Evolutionary conservation across 2,329 filamentous ascomycete genomes (phyloP).

Genomic region (Achaetomium macrosporum): DNA sequence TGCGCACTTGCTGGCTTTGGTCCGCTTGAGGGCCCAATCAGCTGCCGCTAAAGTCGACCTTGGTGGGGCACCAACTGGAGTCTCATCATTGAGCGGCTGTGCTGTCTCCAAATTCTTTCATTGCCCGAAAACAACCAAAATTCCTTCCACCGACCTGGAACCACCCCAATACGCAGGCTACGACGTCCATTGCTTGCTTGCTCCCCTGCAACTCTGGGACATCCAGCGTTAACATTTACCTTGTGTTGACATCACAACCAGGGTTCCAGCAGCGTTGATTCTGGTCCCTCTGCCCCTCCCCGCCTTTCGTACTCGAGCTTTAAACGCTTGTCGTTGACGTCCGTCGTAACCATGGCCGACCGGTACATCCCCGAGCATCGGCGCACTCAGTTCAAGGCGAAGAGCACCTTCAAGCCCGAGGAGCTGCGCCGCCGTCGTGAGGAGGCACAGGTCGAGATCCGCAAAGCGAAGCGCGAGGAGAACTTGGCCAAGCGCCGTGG

Average conservation of each 20-base stretch:
- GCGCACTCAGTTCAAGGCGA: slow-evolving; percentile 98
- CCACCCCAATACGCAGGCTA: background rate
- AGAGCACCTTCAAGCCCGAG: slow-evolving; percentile 98
- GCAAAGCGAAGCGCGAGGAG: slow-evolving; percentile 97
- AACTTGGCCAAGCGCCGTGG: slow-evolving; percentile 97
- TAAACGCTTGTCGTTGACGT: slow-evolving; percentile 20
- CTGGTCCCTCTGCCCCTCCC: slow-evolving; percentile 5
- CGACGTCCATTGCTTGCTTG: background rate
- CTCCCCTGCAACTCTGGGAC: too few relatives aligned
- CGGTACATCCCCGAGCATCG: slow-evolving; percentile 99
- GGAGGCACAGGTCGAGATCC: slow-evolving; percentile 98
- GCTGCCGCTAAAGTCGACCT: background rate
- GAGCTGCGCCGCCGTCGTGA: slow-evolving; percentile 97
- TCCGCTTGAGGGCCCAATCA: too few relatives aligned
- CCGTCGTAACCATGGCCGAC: slow-evolving; percentile 73
- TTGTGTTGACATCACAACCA: background rate
- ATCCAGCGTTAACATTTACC: too few relatives aligned
- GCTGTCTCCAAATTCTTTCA: slow-evolving; percentile 25
- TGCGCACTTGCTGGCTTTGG: too few relatives aligned
- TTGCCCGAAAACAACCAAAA: slow-evolving; percentile 20
- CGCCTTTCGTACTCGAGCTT: slow-evolving; percentile 4
- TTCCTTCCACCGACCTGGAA: slow-evolving; percentile 8
- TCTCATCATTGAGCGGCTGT: slow-evolving; percentile 1
- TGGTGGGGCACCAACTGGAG: slow-evolving; percentile 6
- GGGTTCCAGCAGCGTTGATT: slow-evolving; percentile 5